Conservation (phyloP, 75 land plant genomes). For the Pinus albicaulis region DNA sequence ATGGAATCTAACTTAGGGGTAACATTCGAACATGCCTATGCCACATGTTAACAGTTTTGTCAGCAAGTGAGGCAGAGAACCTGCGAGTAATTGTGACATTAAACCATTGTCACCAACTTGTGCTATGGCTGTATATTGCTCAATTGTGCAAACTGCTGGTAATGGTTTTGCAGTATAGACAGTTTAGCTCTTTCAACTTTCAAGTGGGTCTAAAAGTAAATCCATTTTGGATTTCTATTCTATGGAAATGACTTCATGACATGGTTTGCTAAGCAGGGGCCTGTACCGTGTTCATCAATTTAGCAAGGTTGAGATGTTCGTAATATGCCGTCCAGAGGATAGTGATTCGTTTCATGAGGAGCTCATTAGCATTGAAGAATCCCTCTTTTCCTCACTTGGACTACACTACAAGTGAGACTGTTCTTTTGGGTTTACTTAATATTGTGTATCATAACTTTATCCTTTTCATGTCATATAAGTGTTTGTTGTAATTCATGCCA, state of each 20-base stretch:
- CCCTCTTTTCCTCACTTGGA: conserved; percentile 80
- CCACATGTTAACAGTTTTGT: neutral
- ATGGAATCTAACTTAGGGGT: neutral
- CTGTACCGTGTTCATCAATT: conserved; percentile 98
- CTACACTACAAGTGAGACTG: conserved; percentile 76
- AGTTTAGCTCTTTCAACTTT: neutral
- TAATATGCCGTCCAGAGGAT: conserved; percentile 85
- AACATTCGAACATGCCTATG: neutral
- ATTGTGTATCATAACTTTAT: neutral
- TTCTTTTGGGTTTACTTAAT: neutral
- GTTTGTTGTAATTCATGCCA: conserved; percentile 5
- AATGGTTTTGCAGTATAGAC: neutral
- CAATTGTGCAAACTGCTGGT: neutral
- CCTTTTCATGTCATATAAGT: neutral
- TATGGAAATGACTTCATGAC: neutral
- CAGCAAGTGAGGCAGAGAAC: neutral
- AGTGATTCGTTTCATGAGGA: conserved; percentile 88
- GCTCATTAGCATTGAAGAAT: conserved; percentile 85
- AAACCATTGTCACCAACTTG: neutral
- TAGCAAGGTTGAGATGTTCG: conserved; percentile 97
- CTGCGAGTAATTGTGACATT: neutral
- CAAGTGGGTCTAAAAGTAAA: neutral
- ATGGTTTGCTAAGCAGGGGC: conserved; percentile 61
- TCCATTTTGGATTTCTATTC: neutral
- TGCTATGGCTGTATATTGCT: neutral